Evolutionary conservation across 345 rosid genomes (phyloP), one percentile per base, ranked within the genome.

Genomic region (Rubroshorea leprosula): DNA sequence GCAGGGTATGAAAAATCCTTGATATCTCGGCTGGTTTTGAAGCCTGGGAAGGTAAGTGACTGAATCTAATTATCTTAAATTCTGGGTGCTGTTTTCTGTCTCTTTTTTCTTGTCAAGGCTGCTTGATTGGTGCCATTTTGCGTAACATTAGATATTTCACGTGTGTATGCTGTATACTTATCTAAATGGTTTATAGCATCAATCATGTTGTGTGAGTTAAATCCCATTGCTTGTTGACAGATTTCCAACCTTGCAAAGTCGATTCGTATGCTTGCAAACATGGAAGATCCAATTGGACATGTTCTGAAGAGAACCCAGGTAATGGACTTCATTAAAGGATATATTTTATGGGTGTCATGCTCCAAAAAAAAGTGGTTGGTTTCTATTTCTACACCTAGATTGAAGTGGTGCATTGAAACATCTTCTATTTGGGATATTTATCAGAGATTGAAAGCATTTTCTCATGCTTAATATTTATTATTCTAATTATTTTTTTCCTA

Each of bases 201-300:
- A 35, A 8, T 44, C 1, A 44, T 44, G 18, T 44, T 54, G n/a
- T 54, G 27, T 51, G 43, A 27, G 48, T 24, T 14, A 22, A 5
- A 22, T 46, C 23, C 17, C 31, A 13, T 13, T 44, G n/a, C 17
- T 60, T 11, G 13, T 41, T 61, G 53, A 26, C 81, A 81, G 83
- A 76, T 81, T 27, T 55, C 60, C 47, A 49, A 67, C 50, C 87
- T 78, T 46, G 78, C 87, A 51, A 76, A 74, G 57, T 74, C 81
- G 3, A 65, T 81, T 35, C 81, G 87, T 43, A 63, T 72, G 22
- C 81, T 81, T 57, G 81, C 81, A 15, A 67, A 76, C 69, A 78
- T 81, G 87, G 83, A 78, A 60, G 87, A 81, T 44, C 87, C 83
- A 23, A 74, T 81, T 54, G 83, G 87, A 45, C 64, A 6, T 15